Conservation (phyloP, 495 filamentous ascomycete genomes). For the Penicillium lagena region DNA sequence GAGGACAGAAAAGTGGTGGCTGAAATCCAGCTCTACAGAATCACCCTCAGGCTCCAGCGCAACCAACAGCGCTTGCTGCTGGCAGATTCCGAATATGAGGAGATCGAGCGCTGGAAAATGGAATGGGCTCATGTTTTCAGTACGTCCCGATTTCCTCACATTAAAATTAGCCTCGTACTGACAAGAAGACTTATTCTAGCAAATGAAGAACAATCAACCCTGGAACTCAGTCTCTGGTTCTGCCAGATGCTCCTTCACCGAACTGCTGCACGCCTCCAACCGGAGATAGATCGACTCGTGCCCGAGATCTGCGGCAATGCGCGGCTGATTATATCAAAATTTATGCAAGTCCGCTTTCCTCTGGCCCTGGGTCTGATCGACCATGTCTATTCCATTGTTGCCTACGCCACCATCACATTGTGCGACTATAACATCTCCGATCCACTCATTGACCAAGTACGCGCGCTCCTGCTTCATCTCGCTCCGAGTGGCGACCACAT, state of each 20-base stretch:
- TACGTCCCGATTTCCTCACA: conserved; percentile 3
- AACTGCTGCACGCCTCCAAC: conserved; percentile 22
- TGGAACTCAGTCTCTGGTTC: conserved; percentile 34
- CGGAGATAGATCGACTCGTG: conserved; percentile 20
- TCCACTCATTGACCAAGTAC: conserved; percentile 31
- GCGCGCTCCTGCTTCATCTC: conserved; percentile 31
- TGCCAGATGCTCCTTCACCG: conserved; percentile 33
- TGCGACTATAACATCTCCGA: conserved; percentile 33
- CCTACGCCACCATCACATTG: conserved; percentile 34
- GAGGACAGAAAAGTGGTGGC: conserved; percentile 32
- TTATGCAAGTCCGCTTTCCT: conserved; percentile 27
- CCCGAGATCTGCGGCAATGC: conserved; percentile 27
- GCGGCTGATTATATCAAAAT: conserved; percentile 28
- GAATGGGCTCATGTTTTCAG: conserved; percentile 34
- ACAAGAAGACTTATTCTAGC: conserved; percentile 13
- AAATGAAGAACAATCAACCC: conserved; percentile 23
- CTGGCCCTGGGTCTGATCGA: conserved; percentile 28
- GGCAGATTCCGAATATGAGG: conserved; percentile 27
- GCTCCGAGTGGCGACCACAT: conserved; percentile 32
- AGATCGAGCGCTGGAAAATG: conserved; percentile 34
- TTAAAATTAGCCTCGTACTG: not conserved
- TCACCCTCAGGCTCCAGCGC: conserved; percentile 23
- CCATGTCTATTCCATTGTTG: conserved; percentile 31
- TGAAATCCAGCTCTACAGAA: conserved; percentile 32
- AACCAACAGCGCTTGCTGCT: conserved; percentile 23